Percentiles rank a stretch among this genome's conserved stretches.
These are phyloP conservation scores for Xylariales sp. DNA, from an alignment of 2,329 filamentous ascomycete species.

Conservation along the genomic window DNA sequence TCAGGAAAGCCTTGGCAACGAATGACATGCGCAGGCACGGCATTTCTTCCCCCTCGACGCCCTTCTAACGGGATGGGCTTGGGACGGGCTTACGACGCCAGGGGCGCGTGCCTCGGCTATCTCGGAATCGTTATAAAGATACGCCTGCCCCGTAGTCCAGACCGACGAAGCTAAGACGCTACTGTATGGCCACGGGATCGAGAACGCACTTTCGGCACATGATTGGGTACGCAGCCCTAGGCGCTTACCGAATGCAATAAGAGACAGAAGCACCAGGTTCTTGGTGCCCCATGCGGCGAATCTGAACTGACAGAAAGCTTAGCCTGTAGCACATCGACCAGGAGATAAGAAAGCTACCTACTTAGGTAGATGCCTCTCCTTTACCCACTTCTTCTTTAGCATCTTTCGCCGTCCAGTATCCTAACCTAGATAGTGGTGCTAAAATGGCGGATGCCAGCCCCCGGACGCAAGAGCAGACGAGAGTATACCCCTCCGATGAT, in stretches of 20 bases:
- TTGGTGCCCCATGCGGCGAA: slow-evolving; percentile 13
- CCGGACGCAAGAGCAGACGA: slow-evolving; percentile 2
- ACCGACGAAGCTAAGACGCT: slow-evolving; percentile 31
- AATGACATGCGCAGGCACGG: slow-evolving; percentile 27
- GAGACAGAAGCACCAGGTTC: slow-evolving; percentile 11
- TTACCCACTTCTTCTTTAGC: slow-evolving; percentile 2
- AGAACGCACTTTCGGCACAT: slow-evolving; percentile 15
- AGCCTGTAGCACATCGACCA: slow-evolving; percentile 15
- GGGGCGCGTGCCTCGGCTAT: slow-evolving; percentile 33
- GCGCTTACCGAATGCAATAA: slow-evolving; percentile 29
- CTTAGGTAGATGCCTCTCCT: background rate
- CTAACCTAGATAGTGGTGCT: background rate
- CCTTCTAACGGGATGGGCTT: slow-evolving; percentile 16
- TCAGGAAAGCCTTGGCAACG: slow-evolving; percentile 23
- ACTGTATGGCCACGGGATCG: slow-evolving; percentile 25
- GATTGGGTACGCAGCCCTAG: slow-evolving; percentile 32
- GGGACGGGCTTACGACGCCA: slow-evolving; percentile 29
- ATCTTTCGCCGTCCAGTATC: background rate
- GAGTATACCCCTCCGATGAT: background rate
- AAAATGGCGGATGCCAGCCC: background rate
- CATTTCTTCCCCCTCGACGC: slow-evolving; percentile 25
- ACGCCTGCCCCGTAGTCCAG: slow-evolving; percentile 29
- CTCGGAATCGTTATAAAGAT: slow-evolving; percentile 30
- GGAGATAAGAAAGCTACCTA: slow-evolving; percentile 19
- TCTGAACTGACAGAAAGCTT: slow-evolving; percentile 25